Evolutionary conservation across 2,329 filamentous ascomycete genomes (phyloP).

Genomic region (Cytospora piceicola): DNA sequence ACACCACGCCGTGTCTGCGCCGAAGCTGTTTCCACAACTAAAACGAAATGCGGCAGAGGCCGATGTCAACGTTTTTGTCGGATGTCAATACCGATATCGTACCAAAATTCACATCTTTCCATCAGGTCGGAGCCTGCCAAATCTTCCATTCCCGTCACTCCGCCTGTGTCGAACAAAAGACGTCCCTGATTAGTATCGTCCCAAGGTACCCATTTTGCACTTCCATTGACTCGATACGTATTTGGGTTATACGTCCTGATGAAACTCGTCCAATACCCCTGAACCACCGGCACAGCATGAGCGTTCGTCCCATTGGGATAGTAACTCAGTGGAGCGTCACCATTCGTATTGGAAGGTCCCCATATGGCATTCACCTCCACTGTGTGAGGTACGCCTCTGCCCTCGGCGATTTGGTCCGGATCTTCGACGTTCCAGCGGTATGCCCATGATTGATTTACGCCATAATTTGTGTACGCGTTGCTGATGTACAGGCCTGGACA

Average conservation of each 20-base stretch:
- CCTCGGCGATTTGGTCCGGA: conserved; percentile 52
- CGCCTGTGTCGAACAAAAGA: conserved; percentile 47
- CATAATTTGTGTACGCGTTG: conserved; percentile 41
- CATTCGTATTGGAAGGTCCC: conserved; percentile 60
- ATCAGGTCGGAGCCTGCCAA: conserved; percentile 30
- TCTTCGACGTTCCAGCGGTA: conserved; percentile 74
- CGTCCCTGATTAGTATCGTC: conserved; percentile 39
- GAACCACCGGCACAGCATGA: conserved; percentile 61
- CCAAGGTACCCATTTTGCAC: conserved; percentile 57
- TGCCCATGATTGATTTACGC: conserved; percentile 57
- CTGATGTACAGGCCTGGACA: conserved; percentile 65
- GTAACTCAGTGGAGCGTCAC: conserved; percentile 59
- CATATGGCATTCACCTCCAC: conserved; percentile 70
- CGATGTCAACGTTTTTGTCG: conserved; percentile 6
- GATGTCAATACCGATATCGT: conserved; percentile 23
- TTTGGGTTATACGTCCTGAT: conserved; percentile 71
- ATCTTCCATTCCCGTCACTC: conserved; percentile 34
- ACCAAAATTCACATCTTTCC: conserved; percentile 31
- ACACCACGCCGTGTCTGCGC: not conserved
- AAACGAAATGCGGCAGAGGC: not conserved
- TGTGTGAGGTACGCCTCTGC: conserved; percentile 69
- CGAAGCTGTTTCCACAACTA: not conserved
- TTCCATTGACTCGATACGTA: conserved; percentile 45
- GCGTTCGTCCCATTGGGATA: conserved; percentile 55
- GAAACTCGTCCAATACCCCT: conserved; percentile 77